Evolutionary conservation across 2,329 filamentous ascomycete genomes (phyloP).

Genomic region (Microcyclospora pomicola): DNA sequence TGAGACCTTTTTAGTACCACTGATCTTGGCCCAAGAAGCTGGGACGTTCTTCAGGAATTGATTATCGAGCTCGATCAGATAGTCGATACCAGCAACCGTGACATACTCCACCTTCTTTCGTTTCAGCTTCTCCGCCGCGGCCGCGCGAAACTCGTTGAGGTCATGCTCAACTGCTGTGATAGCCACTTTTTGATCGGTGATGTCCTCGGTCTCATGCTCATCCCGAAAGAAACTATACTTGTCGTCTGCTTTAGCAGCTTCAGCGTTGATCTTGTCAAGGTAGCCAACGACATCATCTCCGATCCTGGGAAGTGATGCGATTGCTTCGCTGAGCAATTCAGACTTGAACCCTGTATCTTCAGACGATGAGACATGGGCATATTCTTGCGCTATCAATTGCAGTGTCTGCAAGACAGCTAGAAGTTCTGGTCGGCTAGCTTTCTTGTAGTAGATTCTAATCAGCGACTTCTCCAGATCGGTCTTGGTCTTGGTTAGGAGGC

Average conservation of each 20-base stretch:
- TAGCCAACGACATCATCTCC: constrained; percentile 57
- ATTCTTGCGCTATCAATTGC: constrained; percentile 68
- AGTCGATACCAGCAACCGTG: constrained; percentile 83
- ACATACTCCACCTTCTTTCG: constrained; percentile 60
- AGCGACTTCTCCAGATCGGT: constrained; percentile 84
- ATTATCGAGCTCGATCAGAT: constrained; percentile 83
- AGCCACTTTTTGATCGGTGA: constrained; percentile 78
- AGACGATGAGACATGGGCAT: constrained; percentile 49
- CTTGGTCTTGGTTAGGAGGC: constrained; percentile 55
- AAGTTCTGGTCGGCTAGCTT: constrained; percentile 81
- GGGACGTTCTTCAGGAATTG: constrained; percentile 72
- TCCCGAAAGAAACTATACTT: constrained; percentile 91
- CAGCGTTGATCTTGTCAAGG: constrained; percentile 71
- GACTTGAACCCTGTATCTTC: constrained; percentile 61
- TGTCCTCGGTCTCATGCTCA: constrained; percentile 73
- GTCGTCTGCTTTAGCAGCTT: constrained; percentile 73
- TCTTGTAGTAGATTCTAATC: constrained; percentile 93
- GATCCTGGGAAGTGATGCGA: constrained; percentile 65
- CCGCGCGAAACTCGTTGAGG: constrained; percentile 59
- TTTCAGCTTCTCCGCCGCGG: constrained; percentile 57
- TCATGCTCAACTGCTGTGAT: constrained; percentile 90
- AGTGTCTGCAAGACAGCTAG: constrained; percentile 73
- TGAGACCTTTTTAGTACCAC: constrained; percentile 80
- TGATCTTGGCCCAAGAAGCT: constrained; percentile 89
- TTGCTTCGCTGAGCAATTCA: constrained; percentile 51